phyloP scores from a whole-genome alignment of 2,329 filamentous ascomycete species.

The Pseudocercospora eumusae region DNA sequence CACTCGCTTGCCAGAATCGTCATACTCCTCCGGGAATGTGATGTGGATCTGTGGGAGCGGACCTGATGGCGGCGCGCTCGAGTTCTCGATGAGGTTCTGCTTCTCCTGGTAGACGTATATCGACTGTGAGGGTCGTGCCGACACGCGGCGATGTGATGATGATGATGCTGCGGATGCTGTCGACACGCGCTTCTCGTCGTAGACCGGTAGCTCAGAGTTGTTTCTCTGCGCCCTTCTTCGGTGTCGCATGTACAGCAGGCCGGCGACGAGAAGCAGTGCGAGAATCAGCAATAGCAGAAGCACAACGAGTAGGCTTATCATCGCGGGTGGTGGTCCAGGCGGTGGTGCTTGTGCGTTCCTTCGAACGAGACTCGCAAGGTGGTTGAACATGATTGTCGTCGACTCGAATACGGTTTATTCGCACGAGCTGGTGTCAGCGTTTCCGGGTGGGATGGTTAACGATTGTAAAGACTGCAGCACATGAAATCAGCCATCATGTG shows the following conservation, averaged over 20 bases:
- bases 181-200: constrained; percentile 62
- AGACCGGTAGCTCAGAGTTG: constrained; percentile 65
- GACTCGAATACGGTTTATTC: not conserved
- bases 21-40: constrained; percentile 94
- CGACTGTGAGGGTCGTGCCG: constrained; percentile 60
- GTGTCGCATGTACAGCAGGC: constrained; percentile 72
- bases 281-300: constrained; percentile 77
- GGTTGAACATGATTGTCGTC: constrained; percentile 37
- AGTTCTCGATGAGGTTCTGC: constrained; percentile 74
- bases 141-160: constrained; percentile 57
- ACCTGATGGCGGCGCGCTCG: constrained; percentile 71
- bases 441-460: constrained; percentile 2
- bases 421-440: constrained; percentile 1
- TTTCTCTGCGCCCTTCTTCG: constrained; percentile 53
- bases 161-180: constrained; percentile 44
- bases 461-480: constrained; percentile 6
- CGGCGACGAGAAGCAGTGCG: constrained; percentile 65
- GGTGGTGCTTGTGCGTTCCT: constrained; percentile 47
- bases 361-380: constrained; percentile 51
- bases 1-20: constrained; percentile 75
- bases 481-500: constrained; percentile 2
- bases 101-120: constrained; percentile 79
- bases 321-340: constrained; percentile 55
- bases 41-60: constrained; percentile 94
- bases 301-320: constrained; percentile 75